phyloP scores from a whole-genome alignment of 208 protist genomes.

The Trypanosoma lewisi region DNA sequence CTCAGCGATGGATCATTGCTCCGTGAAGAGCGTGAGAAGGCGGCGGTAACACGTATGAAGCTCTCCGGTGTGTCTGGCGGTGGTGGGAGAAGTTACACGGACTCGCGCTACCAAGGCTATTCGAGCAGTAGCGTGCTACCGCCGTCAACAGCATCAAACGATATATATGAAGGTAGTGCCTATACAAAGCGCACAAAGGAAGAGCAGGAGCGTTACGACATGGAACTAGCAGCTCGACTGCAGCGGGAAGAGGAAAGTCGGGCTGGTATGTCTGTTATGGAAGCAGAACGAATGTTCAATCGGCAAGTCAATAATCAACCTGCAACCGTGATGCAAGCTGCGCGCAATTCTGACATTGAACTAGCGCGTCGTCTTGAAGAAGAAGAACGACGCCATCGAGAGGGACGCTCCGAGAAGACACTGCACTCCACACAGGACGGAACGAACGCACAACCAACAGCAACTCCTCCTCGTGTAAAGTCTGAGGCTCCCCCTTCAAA shows the following conservation, averaged over 20 bases:
- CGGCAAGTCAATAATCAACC: slow-evolving; percentile 22
- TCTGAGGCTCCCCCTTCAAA: slow-evolving; percentile 16
- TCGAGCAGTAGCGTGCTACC: slow-evolving; percentile 18
- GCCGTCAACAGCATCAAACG: background rate
- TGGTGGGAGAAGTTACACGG: slow-evolving; percentile 22
- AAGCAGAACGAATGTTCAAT: slow-evolving; percentile 76
- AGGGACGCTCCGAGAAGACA: slow-evolving; percentile 30
- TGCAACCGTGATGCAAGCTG: slow-evolving; percentile 10
- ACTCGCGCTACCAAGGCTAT: slow-evolving; percentile 23
- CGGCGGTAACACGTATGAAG: slow-evolving; percentile 62
- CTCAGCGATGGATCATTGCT: slow-evolving; percentile 74
- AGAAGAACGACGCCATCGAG: slow-evolving; percentile 51
- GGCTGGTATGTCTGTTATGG: slow-evolving; percentile 51
- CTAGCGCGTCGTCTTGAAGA: slow-evolving; percentile 76
- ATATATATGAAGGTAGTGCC: slow-evolving; percentile 17
- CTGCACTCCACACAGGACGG: slow-evolving; percentile 36
- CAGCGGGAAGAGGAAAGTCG: slow-evolving; percentile 86
- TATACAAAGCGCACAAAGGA: slow-evolving; percentile 50
- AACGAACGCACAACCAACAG: background rate
- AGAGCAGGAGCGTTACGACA: slow-evolving; percentile 85
- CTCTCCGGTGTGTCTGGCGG: slow-evolving; percentile 46
- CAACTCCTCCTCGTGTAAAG: slow-evolving; percentile 3
- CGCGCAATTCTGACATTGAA: slow-evolving; percentile 56
- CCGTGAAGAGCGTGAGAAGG: slow-evolving; percentile 79
- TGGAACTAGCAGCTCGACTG: slow-evolving; percentile 80